Base-by-base conservation (phyloP, 129 eudicot genomes). In the Glebionis coronaria region DNA sequence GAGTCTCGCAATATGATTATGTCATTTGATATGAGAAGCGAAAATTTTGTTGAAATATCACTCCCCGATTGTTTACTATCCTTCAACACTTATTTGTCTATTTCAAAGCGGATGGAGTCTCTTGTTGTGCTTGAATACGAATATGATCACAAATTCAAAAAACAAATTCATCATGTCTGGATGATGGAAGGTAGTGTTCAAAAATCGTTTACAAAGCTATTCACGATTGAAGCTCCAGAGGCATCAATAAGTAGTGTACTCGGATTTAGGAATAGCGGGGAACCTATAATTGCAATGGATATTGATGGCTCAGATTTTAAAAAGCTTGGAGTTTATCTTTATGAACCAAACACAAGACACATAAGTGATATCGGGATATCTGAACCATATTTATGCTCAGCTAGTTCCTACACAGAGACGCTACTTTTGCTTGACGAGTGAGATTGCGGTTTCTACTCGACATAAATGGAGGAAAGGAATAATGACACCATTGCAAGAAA, bases 401-500 rank as follows among this genome's bases (percentile, higher is more conserved):
- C 59, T 15, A 9, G 10, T 20, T 51, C 67, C 13, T 70, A 58
- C 58, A 15, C 54, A 49, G 67, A 70, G 16, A 14, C 67, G 0
- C 31, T 70, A 44, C 66, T 70, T 44, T 28, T 70, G 58, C 75
- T 57, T 11, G 29, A 70, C 13, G 19, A 57, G 67, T 52, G 42
- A 35, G 0, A 1, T 49, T 23, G 25, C 2, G 2, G 25, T 23
- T 23, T 23, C 2, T 23, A 23, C 25, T 1, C 1, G 25, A 49
- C 54, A 49, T 1, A 8, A 6, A 5, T n/a, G n/a, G n/a, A n/a
- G n/a, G n/a, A n/a, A n/a, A n/a, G n/a, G n/a, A n/a, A n/a, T n/a
- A n/a, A n/a, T n/a, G n/a, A n/a, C n/a, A n/a, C n/a, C 47, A 44
- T 44, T 44, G 1, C 47, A 44, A 44, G 47, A 2, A 44, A 44